These are phyloP conservation scores for Pythium sukuiense DNA, from an alignment of 352 stramenopile genomes.

Conservation along the genomic window DNA sequence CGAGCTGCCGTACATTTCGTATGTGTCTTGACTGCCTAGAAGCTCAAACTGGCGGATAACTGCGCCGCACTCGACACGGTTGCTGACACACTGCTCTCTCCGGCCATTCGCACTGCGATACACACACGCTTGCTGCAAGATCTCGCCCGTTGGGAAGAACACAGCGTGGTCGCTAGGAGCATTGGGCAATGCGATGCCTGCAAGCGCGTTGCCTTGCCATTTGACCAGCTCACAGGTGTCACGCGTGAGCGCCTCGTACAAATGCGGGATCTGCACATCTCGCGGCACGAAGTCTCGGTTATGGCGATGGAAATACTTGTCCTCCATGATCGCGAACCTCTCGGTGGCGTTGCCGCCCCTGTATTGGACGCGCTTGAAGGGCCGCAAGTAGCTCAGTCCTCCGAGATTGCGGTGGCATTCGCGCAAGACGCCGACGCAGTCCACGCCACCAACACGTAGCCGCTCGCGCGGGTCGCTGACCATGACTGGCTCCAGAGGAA, in stretches of 20 bases:
- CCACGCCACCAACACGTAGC: slow-evolving; percentile 38
- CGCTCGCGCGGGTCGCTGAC: slow-evolving; percentile 55
- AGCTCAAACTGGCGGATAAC: slow-evolving; percentile 62
- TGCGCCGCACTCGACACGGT: slow-evolving; percentile 50
- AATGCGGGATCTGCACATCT: slow-evolving; percentile 23
- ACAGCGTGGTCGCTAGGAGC: slow-evolving; percentile 44
- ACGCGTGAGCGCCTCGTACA: slow-evolving; percentile 23
- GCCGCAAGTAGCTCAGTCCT: slow-evolving; percentile 54
- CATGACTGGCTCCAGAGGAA: slow-evolving; percentile 47
- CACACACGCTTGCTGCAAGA: slow-evolving; percentile 67
- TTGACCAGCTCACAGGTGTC: slow-evolving; percentile 36
- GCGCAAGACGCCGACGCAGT: slow-evolving; percentile 47
- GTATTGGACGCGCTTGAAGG: slow-evolving; percentile 44
- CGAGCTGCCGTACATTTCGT: slow-evolving; percentile 32
- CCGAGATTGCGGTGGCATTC: slow-evolving; percentile 54
- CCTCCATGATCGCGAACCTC: not conserved
- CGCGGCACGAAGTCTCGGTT: slow-evolving; percentile 51
- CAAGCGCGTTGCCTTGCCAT: slow-evolving; percentile 69
- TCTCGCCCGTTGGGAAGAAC: slow-evolving; percentile 65
- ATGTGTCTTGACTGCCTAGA: slow-evolving; percentile 45
- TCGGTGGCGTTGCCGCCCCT: not conserved
- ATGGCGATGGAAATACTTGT: slow-evolving; percentile 29
- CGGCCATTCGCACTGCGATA: slow-evolving; percentile 28
- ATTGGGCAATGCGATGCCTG: slow-evolving; percentile 31
- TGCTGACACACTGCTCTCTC: slow-evolving; percentile 28